phyloP scores from a whole-genome alignment of 108 stramenopile genomes.

The Nitzschia sp. region DNA sequence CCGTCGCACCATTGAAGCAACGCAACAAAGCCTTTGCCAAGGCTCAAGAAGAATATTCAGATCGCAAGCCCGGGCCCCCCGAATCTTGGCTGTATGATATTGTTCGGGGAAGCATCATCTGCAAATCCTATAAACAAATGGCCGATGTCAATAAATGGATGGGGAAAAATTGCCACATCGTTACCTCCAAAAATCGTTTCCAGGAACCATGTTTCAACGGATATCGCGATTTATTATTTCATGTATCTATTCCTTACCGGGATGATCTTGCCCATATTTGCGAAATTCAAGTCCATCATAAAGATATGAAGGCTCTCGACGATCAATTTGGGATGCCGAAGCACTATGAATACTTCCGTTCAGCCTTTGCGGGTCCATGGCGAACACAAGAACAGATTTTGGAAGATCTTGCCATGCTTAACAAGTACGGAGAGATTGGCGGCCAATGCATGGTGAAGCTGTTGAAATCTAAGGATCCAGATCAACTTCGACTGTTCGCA shows the following conservation, averaged over 20 bases:
- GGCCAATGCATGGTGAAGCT: slow-evolving; percentile 34
- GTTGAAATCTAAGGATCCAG: slow-evolving; percentile 32
- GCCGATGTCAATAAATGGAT: slow-evolving; percentile 44
- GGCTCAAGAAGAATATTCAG: slow-evolving; percentile 28
- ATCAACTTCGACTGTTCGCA: slow-evolving; percentile 38
- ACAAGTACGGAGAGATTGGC: slow-evolving; percentile 32
- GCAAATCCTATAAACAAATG: slow-evolving; percentile 40
- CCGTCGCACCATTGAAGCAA: slow-evolving; percentile 27
- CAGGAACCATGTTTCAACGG: slow-evolving; percentile 37
- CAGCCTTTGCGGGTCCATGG: slow-evolving; percentile 26
- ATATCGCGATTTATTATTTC: slow-evolving; percentile 42
- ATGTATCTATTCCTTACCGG: slow-evolving; percentile 30
- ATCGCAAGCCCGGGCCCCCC: slow-evolving; percentile 28
- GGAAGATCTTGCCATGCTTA: slow-evolving; percentile 36
- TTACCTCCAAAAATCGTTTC: slow-evolving; percentile 39
- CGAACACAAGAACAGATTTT: slow-evolving; percentile 33
- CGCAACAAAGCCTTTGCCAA: slow-evolving; percentile 35
- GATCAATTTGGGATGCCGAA: slow-evolving; percentile 38
- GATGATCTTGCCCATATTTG: slow-evolving; percentile 31
- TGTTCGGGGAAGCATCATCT: slow-evolving; percentile 26
- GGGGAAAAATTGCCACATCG: slow-evolving; percentile 17
- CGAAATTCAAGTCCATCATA: slow-evolving; percentile 42
- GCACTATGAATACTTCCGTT: slow-evolving; percentile 44
- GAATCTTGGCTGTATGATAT: slow-evolving; percentile 50
- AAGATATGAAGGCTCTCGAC: slow-evolving; percentile 36